Evolutionary conservation across 192 early-diverging fungal species (phyloP).

Genomic region (Backusella mclennaniae): DNA sequence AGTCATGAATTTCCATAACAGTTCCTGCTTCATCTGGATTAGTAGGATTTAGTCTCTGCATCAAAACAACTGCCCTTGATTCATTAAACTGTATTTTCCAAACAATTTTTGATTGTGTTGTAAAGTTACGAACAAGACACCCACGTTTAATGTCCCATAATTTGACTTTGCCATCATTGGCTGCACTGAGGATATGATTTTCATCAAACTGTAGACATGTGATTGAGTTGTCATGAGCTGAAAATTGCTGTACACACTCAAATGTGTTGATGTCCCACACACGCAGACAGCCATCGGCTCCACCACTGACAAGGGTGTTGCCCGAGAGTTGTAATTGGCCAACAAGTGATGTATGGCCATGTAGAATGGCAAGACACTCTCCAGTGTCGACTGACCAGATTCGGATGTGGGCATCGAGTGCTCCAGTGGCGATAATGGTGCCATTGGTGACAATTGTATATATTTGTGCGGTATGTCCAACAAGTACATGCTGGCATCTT

Average conservation of each 20-base stretch:
- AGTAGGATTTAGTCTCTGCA: slow-evolving; percentile 35
- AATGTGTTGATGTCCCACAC: slow-evolving; percentile 79
- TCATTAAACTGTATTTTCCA: slow-evolving; percentile 72
- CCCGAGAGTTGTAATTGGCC: slow-evolving; percentile 64
- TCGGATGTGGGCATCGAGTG: slow-evolving; percentile 86
- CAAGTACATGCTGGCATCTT: slow-evolving; percentile 63
- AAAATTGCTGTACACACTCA: slow-evolving; percentile 63
- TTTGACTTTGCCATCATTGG: slow-evolving; percentile 89
- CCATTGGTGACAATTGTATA: slow-evolving; percentile 91
- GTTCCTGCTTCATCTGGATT: slow-evolving; percentile 27
- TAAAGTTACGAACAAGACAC: slow-evolving; percentile 77
- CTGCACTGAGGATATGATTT: slow-evolving; percentile 85
- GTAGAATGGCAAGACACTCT: slow-evolving; percentile 68
- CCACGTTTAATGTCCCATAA: slow-evolving; percentile 93
- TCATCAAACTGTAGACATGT: slow-evolving; percentile 97
- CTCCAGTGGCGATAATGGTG: slow-evolving; percentile 82
- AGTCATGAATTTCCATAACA: slow-evolving; percentile 43
- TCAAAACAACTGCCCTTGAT: slow-evolving; percentile 50
- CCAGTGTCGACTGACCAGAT: slow-evolving; percentile 90
- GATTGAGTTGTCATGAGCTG: slow-evolving; percentile 79
- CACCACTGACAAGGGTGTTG: slow-evolving; percentile 83
- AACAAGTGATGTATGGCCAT: slow-evolving; percentile 92
- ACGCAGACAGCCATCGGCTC: slow-evolving; percentile 89
- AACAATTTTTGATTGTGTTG: slow-evolving; percentile 76
- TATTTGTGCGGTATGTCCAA: slow-evolving; percentile 90